A percentile compares a stretch with the other conserved stretches of the same genome.
Conservation (phyloP, 768 basidiomycete genomes). For the Russula griseocarnosa region DNA sequence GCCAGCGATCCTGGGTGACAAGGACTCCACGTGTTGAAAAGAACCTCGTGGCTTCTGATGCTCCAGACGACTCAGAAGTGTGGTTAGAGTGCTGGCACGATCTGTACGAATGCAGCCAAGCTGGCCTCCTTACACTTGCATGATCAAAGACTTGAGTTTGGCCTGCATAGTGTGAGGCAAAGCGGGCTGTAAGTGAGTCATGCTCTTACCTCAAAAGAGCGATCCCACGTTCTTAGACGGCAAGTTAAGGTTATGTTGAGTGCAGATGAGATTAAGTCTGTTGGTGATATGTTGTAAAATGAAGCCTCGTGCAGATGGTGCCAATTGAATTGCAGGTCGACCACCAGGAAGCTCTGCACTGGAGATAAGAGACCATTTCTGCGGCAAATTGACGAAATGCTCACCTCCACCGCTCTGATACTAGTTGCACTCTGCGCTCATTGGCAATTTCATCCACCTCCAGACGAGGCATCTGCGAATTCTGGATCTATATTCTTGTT, state of each 20-base stretch:
- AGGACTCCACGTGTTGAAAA: too few relatives aligned
- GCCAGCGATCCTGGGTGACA: too few relatives aligned
- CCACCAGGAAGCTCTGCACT: conserved; percentile 62
- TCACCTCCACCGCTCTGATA: conserved; percentile 64
- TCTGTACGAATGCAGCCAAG: too few relatives aligned
- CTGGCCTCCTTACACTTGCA: too few relatives aligned
- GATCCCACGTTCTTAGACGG: too few relatives aligned
- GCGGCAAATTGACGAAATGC: conserved; percentile 21
- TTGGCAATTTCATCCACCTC: conserved; percentile 64
- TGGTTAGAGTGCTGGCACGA: too few relatives aligned
- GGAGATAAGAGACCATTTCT: neutral
- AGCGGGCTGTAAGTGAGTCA: neutral
- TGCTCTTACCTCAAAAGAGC: too few relatives aligned
- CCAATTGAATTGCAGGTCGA: conserved; percentile 66
- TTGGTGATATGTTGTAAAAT: conserved; percentile 75
- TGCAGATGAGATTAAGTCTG: conserved; percentile 74
- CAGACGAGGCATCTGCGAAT: conserved; percentile 45
- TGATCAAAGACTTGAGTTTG: conserved; percentile 79
- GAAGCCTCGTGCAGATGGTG: conserved; percentile 66
- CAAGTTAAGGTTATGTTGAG: too few relatives aligned
- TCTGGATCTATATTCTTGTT: too few relatives aligned
- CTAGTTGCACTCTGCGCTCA: conserved; percentile 62
- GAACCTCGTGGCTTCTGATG: too few relatives aligned
- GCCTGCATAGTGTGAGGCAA: conserved; percentile 43
- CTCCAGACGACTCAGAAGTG: too few relatives aligned